Conservation (phyloP, 2,329 filamentous ascomycete genomes). For the Diaporthe humulicola region DNA sequence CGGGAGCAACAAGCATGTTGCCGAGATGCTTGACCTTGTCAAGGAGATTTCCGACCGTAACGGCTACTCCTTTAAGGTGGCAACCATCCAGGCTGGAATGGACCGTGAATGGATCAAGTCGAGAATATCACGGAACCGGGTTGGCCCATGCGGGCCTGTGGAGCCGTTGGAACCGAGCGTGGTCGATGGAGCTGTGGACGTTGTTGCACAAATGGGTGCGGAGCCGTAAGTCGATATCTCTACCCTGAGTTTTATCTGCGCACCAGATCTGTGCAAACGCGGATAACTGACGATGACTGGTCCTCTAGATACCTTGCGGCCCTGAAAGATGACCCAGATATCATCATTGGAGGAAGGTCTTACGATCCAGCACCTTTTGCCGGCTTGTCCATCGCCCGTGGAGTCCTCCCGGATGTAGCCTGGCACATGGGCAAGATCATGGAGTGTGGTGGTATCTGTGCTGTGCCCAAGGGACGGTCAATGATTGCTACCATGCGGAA, state of each 20-base stretch:
- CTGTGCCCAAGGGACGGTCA: neutral
- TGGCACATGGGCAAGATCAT: slow-evolving; percentile 22
- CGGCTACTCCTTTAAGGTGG: neutral
- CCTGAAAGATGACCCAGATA: neutral
- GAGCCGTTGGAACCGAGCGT: neutral
- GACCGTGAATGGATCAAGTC: neutral
- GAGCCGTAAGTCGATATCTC: neutral
- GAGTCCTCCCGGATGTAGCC: neutral
- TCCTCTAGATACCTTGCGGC: neutral
- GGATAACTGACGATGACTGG: neutral
- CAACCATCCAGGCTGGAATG: slow-evolving; percentile 10
- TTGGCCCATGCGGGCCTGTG: neutral
- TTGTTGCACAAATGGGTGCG: slow-evolving; percentile 16
- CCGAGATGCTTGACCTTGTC: slow-evolving; percentile 10
- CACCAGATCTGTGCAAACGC: neutral
- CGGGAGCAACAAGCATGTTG: slow-evolving; percentile 52
- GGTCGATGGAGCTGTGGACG: neutral
- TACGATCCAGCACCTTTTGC: slow-evolving; percentile 5
- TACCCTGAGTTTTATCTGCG: accelerated
- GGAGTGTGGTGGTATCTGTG: slow-evolving; percentile 9
- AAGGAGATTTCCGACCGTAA: neutral
- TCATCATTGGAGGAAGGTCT: neutral
- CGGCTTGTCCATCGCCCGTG: neutral
- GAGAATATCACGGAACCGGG: neutral
- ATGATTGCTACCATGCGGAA: slow-evolving; percentile 8